Percentiles rank a stretch among this genome's conserved stretches.
These are phyloP conservation scores for Cystobasidiaceae sp. DNA, from an alignment of 1,284 basidiomycete genomes.

Conservation along the genomic window DNA sequence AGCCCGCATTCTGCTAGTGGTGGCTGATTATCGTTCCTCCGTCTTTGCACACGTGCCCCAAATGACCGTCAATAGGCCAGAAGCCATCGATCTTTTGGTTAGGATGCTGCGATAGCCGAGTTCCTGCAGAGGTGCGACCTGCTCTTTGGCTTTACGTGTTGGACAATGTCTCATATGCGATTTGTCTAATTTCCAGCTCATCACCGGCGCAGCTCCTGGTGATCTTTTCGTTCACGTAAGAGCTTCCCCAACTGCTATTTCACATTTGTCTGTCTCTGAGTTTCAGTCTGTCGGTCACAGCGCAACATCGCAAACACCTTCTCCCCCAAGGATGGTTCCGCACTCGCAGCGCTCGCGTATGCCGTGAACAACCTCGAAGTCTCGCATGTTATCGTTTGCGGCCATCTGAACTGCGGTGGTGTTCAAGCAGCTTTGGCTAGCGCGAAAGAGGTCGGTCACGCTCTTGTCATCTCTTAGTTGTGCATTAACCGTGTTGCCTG, in stretches of 20 bases:
- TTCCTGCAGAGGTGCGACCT: constrained; percentile 52
- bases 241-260: too few species aligned
- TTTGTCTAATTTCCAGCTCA: background rate
- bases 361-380: constrained; percentile 73
- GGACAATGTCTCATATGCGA: background rate
- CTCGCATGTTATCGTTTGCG: constrained; percentile 55
- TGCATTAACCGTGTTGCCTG: background rate
- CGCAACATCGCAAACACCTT: constrained; percentile 52
- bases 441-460: constrained; percentile 19
- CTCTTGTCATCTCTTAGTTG: background rate
- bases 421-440: constrained; percentile 45
- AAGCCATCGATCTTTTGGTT: constrained; percentile 70
- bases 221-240: constrained; percentile 30
- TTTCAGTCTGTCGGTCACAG: background rate
- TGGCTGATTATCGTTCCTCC: too few species aligned
- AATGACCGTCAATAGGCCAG: constrained; percentile 59
- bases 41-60: too few species aligned
- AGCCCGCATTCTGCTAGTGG: too few species aligned
- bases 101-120: constrained; percentile 65
- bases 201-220: constrained; percentile 28
- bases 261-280: too few species aligned
- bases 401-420: constrained; percentile 46
- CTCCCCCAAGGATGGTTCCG: constrained; percentile 69
- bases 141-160: too few species aligned
- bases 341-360: constrained; percentile 71